phyloP scores from a whole-genome alignment of 495 filamentous ascomycete genomes.

The Darksidea phi region DNA sequence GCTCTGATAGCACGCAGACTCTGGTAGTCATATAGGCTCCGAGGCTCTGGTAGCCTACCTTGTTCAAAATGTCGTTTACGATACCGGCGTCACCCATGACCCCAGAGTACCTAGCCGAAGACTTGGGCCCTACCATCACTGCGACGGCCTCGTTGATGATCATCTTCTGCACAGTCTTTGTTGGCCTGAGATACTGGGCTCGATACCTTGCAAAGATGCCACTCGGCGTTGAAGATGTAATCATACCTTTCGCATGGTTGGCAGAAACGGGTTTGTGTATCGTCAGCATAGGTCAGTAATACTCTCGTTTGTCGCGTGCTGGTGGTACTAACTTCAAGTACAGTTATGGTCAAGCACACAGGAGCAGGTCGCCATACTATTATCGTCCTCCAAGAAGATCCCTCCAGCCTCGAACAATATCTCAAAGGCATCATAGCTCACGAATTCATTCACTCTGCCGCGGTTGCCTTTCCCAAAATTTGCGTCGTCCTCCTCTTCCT shows the following conservation, averaged over 20 bases:
- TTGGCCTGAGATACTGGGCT: conserved; percentile 19
- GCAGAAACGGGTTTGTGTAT: conserved; percentile 24
- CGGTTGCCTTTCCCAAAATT: conserved; percentile 22
- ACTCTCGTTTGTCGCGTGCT: not conserved
- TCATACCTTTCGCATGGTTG: conserved; percentile 18
- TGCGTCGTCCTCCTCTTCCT: conserved; percentile 16
- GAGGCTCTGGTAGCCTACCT: not conserved
- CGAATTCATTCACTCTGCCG: conserved; percentile 15
- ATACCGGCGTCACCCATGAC: not conserved
- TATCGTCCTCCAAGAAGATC: conserved; percentile 6
- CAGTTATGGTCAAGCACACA: conserved; percentile 22
- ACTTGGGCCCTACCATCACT: conserved; percentile 20
- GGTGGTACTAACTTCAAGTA: not conserved
- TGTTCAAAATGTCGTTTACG: not conserved
- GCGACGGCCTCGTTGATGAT: conserved; percentile 24
- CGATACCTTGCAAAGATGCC: conserved; percentile 15
- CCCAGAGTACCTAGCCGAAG: conserved; percentile 15
- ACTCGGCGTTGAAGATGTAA: conserved; percentile 16
- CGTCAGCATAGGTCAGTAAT: conserved; percentile 12
- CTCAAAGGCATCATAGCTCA: conserved; percentile 20
- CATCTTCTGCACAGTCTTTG: conserved; percentile 20
- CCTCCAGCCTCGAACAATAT: conserved; percentile 7
- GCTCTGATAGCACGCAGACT: not conserved
- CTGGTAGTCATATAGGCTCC: not conserved
- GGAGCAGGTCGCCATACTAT: conserved; percentile 18